Evolutionary conservation across 768 basidiomycete species (phyloP), one percentile per base, ranked within the genome.

Genomic region (Dentipellis fragilis): DNA sequence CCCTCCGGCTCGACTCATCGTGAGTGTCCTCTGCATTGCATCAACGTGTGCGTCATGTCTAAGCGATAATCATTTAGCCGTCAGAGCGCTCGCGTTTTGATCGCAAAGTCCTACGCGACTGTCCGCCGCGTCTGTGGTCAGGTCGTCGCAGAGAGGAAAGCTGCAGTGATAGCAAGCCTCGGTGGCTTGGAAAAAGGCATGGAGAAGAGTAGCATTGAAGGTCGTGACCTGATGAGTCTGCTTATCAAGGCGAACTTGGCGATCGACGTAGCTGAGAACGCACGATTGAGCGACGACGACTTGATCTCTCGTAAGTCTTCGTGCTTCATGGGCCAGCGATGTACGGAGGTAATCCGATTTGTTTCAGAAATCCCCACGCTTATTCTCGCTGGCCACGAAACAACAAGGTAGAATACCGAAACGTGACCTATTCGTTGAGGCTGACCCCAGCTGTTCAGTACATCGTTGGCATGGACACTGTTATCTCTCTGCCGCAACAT

Each of bases 211-310:
- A 62, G 51, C 10, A 51, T 71, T 10, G 61, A 59, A 0, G 72
- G 72, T 17, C 75, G 80, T 16, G 85, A 87, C 68, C 63, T 88
- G 3, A 69, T 87, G 3, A 80, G 80, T 0, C 62, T 85, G 23
- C 70, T 87, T 3, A 70, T 87, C 45, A 74, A 74, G 56, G 84
- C 85, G 3, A 88, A 87, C 63, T 76, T 83, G 69, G 76, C 80
- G 0, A 77, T 75, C 1, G 81, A 87, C 62, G 60, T 83, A 4
- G 76, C 78, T 0, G 76, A 77, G 6, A 69, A 61, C 47, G 82
- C 84, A 63, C 70, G 70, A 38, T 68, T 88, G 68, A 75, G 75
- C 0, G 85, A 88, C 54, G 74, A 74, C 29, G 85, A 87, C 57
- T 80, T 88, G 14, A 57, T 84, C 2, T 71, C 72, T 6, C 79